Evolutionary conservation across 345 rosid genomes (phyloP), one percentile per base, ranked within the genome.

Genomic region (Heritiera littoralis): DNA sequence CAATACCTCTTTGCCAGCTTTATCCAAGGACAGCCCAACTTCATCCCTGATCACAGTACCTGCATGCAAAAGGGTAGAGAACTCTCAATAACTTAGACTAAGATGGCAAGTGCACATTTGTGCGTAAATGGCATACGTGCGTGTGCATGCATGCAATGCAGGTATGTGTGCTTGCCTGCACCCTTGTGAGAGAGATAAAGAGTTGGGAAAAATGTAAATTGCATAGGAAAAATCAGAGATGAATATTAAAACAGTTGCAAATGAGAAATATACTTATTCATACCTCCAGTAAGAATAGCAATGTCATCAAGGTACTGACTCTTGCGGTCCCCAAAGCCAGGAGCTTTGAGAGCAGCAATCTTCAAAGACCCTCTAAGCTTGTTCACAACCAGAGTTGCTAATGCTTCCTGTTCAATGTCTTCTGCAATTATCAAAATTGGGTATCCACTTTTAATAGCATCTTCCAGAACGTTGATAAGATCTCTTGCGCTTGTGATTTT

Each of bases 241-340:
- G 63, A 55, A 55, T 55, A 1, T 55, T 5, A 2, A 55, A 15
- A 18, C 10, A 63, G 55, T 3, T 10, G 20, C 15, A 60, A 74
- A 56, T 20, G 45, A 6, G 12, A 17, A 20, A 3, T 35, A 35
- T 35, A 35, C 3, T 35, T 54, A 51, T 10, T 13, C 84, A 49
- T 12, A 91, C 94, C 98, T 84, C 95, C 96, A 14, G 98, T 95
- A 78, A 95, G 83, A 84, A 92, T 88, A 77, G 99, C 98, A 81
- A 95, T 91, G 82, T 95, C 99, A 64, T 95, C 99, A 80, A 93
- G 99, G 83, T 93, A 95, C 82, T 93, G 96, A 83, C 94, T 92
- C 87, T 95, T 95, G 73, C 97, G 92, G 85, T 94, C 97, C 73
- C 97, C 98, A 84, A 94, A 94, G 63, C 98, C 98, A 80, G 97